Conservation (phyloP, 2,329 filamentous ascomycete species). For the Botryotinia convoluta region DNA sequence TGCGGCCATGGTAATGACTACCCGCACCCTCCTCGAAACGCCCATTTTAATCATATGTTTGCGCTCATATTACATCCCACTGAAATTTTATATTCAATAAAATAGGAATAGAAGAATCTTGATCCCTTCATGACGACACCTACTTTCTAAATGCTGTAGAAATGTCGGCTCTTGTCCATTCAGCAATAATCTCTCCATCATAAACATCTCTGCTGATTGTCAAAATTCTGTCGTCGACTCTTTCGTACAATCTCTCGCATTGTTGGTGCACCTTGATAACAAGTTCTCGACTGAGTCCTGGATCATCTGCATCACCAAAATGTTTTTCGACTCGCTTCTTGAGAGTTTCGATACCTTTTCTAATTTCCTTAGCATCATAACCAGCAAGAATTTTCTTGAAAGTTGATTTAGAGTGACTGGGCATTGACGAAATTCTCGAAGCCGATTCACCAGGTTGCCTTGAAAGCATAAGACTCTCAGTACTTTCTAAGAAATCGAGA, state of each 20-base stretch:
- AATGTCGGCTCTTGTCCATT: conserved; percentile 64
- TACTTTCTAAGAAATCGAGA: conserved; percentile 86
- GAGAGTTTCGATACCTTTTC: conserved; percentile 84
- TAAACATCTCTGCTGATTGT: conserved; percentile 61
- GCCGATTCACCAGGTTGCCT: conserved; percentile 58
- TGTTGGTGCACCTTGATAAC: conserved; percentile 57
- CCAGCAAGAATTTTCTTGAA: conserved; percentile 83
- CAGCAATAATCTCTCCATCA: conserved; percentile 61
- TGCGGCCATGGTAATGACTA: background rate
- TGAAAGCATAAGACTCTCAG: conserved; percentile 66
- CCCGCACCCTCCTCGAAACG: conserved; percentile 46
- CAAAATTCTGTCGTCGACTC: conserved; percentile 59
- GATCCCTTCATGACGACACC: background rate
- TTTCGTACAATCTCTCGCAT: conserved; percentile 61
- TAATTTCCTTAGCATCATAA: conserved; percentile 80
- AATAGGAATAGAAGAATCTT: background rate
- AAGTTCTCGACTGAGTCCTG: conserved; percentile 49
- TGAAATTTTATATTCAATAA: conserved; percentile 9
- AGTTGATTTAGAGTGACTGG: conserved; percentile 75
- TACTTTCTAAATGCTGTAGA: conserved; percentile 53
- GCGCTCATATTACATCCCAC: conserved; percentile 24
- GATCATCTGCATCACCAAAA: conserved; percentile 85
- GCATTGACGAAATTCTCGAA: conserved; percentile 69
- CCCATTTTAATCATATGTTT: conserved; percentile 46
- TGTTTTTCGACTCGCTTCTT: conserved; percentile 95